These are phyloP conservation scores for Chrysoporthe cubensis DNA, from an alignment of 2,329 filamentous ascomycete genomes.

Conservation along the genomic window DNA sequence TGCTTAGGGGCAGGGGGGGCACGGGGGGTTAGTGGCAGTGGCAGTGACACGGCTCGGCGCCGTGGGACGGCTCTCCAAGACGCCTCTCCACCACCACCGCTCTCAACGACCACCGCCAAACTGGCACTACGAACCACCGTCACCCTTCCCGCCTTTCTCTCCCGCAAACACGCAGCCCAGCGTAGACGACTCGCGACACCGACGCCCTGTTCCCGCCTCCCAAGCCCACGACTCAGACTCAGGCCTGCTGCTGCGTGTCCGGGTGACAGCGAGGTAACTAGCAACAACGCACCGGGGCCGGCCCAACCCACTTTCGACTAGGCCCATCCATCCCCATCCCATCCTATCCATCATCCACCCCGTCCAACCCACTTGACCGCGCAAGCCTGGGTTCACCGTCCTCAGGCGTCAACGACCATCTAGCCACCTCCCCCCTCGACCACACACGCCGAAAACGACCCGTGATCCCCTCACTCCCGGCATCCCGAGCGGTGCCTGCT, in stretches of 20 bases:
- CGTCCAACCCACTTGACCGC: slow-evolving; percentile 2
- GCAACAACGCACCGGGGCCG: background rate
- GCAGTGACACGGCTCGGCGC: background rate
- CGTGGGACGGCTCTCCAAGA: background rate
- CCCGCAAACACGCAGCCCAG: slow-evolving; percentile 8
- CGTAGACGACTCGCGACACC: background rate
- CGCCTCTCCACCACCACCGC: background rate
- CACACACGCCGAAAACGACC: slow-evolving; percentile 13
- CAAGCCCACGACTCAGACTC: too few relatives aligned
- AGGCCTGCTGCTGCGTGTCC: background rate
- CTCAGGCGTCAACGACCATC: slow-evolving; percentile 10
- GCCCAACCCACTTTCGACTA: slow-evolving; percentile 7
- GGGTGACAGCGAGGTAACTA: background rate
- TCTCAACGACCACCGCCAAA: background rate
- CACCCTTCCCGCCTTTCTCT: background rate
- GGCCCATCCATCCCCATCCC: background rate
- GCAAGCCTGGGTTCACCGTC: slow-evolving; percentile 12
- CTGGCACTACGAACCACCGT: background rate
- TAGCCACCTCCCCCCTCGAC: background rate
- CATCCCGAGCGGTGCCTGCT: slow-evolving; percentile 26
- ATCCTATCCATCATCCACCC: background rate
- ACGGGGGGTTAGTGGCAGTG: too few relatives aligned
- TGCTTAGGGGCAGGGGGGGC: background rate
- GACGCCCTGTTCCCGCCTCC: too few relatives aligned
- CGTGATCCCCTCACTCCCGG: slow-evolving; percentile 6